Percentiles rank a stretch among this genome's conserved stretches.
Conservation (phyloP, 2,329 filamentous ascomycete genomes). For the Blumeriella jaapii region DNA sequence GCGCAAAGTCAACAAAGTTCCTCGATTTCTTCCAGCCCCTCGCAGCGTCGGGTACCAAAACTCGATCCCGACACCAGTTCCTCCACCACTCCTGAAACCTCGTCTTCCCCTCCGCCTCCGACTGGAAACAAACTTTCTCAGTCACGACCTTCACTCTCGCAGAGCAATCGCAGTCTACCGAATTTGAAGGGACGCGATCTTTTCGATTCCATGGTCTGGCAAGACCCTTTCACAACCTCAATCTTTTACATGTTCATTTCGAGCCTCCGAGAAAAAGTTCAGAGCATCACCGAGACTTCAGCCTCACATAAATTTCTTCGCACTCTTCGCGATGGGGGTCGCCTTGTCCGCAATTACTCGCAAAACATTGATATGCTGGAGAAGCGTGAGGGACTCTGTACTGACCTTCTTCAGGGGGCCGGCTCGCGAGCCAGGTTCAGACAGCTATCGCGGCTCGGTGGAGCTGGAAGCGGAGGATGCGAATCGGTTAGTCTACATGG, state of each 20-base stretch:
- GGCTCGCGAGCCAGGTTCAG: constrained; percentile 50
- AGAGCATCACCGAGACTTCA: constrained; percentile 47
- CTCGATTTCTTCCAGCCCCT: background rate
- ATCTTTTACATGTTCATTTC: constrained; percentile 65
- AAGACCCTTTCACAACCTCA: constrained; percentile 53
- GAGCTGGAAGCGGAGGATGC: constrained; percentile 9
- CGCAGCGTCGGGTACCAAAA: background rate
- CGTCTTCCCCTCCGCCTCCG: background rate
- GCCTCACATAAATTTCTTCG: constrained; percentile 58
- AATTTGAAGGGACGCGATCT: constrained; percentile 61
- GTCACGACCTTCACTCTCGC: constrained; percentile 1
- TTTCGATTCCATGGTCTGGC: constrained; percentile 61
- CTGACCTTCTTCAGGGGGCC: constrained; percentile 47
- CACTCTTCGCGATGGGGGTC: constrained; percentile 53
- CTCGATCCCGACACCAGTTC: background rate
- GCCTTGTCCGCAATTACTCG: constrained; percentile 61
- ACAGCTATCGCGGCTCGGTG: constrained; percentile 23
- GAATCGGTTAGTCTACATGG: constrained; percentile 58
- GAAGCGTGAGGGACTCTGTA: constrained; percentile 55
- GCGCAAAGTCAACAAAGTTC: background rate
- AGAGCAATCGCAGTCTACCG: constrained; percentile 30
- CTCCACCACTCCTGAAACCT: background rate
- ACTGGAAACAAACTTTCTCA: background rate
- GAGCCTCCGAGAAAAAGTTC: constrained; percentile 51
- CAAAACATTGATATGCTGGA: constrained; percentile 69